phyloP scores from a whole-genome alignment of 257 asterid species.

The Thymus mandschuricus region DNA sequence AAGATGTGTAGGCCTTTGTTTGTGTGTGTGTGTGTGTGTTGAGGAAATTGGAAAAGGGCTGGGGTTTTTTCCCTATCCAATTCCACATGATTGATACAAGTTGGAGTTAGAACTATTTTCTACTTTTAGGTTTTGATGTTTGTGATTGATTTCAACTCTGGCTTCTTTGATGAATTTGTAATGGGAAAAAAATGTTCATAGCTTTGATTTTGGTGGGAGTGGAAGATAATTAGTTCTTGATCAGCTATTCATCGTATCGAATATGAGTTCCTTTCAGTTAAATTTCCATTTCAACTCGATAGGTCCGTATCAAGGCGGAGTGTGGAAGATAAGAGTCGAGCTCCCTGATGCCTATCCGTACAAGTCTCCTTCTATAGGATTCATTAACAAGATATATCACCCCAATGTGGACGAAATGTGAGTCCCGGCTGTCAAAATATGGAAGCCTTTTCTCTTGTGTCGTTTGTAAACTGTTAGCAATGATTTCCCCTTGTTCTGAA shows the following conservation, averaged over 20 bases:
- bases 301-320: slow-evolving; percentile 97
- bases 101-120: background rate
- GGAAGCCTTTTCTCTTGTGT: background rate
- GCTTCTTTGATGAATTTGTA: background rate
- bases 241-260: slow-evolving; percentile 18
- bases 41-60: background rate
- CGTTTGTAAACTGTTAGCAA: background rate
- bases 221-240: background rate
- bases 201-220: background rate
- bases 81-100: background rate
- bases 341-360: slow-evolving; percentile 98
- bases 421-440: slow-evolving; percentile 30
- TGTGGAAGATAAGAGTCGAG: slow-evolving; percentile 98
- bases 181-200: background rate
- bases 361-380: slow-evolving; percentile 97
- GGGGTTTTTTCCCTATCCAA: background rate
- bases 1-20: slow-evolving; percentile 17
- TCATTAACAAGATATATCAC: slow-evolving; percentile 90
- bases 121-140: background rate
- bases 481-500: background rate
- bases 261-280: slow-evolving; percentile 16
- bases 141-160: slow-evolving; percentile 1
- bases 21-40: slow-evolving; percentile 1
- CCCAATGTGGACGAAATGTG: slow-evolving; percentile 98
- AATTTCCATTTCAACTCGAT: slow-evolving; percentile 32